These are phyloP conservation scores for Recurvomyces mirabilis DNA, from an alignment of 495 filamentous ascomycete genomes.

Conservation along the genomic window DNA sequence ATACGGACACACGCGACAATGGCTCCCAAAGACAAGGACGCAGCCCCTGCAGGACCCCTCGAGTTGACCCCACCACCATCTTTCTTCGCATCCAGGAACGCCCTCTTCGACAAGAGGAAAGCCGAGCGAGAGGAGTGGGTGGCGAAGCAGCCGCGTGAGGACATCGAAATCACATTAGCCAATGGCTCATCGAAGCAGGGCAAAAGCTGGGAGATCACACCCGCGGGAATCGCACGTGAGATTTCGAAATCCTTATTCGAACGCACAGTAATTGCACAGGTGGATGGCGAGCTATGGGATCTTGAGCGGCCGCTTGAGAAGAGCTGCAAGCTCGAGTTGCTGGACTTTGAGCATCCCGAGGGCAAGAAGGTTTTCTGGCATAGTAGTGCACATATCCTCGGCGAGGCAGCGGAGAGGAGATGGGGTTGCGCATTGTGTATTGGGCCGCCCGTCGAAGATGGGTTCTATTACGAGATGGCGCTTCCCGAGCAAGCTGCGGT, in stretches of 20 bases:
- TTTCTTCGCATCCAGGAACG: conserved; percentile 73
- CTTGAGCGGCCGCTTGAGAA: conserved; percentile 77
- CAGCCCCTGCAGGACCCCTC: conserved; percentile 38
- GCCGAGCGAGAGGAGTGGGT: conserved; percentile 65
- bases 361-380: conserved; percentile 86
- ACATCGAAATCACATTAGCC: conserved; percentile 55
- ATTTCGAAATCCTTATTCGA: conserved; percentile 62
- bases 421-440: conserved; percentile 87
- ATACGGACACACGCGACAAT: conserved; percentile 6
- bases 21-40: conserved; percentile 33
- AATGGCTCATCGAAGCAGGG: conserved; percentile 51
- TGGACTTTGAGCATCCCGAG: conserved; percentile 75
- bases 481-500: conserved; percentile 66
- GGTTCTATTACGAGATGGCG: conserved; percentile 98
- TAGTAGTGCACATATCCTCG: conserved; percentile 84
- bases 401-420: conserved; percentile 79
- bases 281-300: conserved; percentile 85
- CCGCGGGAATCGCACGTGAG: conserved; percentile 50
- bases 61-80: conserved; percentile 58
- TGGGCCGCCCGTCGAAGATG: conserved; percentile 81
- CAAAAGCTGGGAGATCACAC: conserved; percentile 62
- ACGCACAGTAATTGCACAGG: conserved; percentile 67
- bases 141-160: conserved; percentile 49
- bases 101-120: conserved; percentile 80
- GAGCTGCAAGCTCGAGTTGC: conserved; percentile 63